Conservation (phyloP, 1,284 basidiomycete genomes). For the Cystobasidiaceae sp. region DNA sequence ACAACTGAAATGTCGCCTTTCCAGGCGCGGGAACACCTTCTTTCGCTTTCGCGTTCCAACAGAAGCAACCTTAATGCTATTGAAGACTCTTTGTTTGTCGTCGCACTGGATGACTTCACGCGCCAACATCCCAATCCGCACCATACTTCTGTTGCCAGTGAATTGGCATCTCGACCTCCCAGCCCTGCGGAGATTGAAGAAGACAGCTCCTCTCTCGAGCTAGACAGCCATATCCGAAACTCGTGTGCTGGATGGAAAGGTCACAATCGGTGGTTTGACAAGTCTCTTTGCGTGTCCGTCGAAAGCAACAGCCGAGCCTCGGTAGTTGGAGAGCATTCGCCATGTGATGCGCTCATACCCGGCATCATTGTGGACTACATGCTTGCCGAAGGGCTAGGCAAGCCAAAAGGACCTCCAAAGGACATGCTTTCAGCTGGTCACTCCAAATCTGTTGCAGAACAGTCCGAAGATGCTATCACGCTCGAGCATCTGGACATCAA, state of each 20-base stretch:
- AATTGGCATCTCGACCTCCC: slow-evolving; percentile 49
- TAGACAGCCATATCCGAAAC: slow-evolving; percentile 75
- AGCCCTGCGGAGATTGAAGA: slow-evolving; percentile 52
- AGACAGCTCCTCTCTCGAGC: slow-evolving; percentile 47
- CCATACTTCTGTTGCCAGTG: slow-evolving; percentile 36
- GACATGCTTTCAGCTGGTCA: slow-evolving; percentile 52
- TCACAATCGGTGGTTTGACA: slow-evolving; percentile 89
- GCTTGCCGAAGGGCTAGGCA: slow-evolving; percentile 53
- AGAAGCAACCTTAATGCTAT: slow-evolving; percentile 58
- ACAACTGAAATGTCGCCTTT: neutral
- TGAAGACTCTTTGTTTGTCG: slow-evolving; percentile 67
- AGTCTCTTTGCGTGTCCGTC: slow-evolving; percentile 73
- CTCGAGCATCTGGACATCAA: slow-evolving; percentile 1
- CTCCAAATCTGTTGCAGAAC: slow-evolving; percentile 1
- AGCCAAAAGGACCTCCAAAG: slow-evolving; percentile 18
- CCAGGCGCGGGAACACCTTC: slow-evolving; percentile 67
- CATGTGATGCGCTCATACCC: slow-evolving; percentile 85
- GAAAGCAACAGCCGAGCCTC: slow-evolving; percentile 82
- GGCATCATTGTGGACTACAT: slow-evolving; percentile 85
- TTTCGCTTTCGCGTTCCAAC: slow-evolving; percentile 64
- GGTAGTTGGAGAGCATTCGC: slow-evolving; percentile 87
- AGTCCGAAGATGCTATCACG: slow-evolving; percentile 1
- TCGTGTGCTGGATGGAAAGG: slow-evolving; percentile 64
- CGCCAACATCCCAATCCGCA: slow-evolving; percentile 45
- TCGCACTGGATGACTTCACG: slow-evolving; percentile 57